These are phyloP conservation scores for Cenchrus fungigraminus DNA, from an alignment of 176 grass and related monocot genomes.

Conservation along the genomic window DNA sequence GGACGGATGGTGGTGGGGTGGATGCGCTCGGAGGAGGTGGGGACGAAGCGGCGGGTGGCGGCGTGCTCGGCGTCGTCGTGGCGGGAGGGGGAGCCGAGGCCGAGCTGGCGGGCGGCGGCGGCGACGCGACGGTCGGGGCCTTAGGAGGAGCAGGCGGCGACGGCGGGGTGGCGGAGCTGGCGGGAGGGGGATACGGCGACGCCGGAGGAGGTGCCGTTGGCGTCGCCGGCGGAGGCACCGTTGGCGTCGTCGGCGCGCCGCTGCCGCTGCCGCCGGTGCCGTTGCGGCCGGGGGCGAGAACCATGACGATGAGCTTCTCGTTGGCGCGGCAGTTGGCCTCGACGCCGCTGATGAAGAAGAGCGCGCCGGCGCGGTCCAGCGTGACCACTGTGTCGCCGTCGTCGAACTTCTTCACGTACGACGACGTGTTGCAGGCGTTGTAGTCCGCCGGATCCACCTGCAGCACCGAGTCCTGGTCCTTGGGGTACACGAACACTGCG, in stretches of 20 bases:
- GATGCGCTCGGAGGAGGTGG: background rate
- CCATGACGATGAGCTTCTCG: constrained; percentile 73
- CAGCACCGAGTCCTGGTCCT: constrained; percentile 67
- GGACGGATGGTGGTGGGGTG: background rate
- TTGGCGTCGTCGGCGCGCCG: too few species aligned
- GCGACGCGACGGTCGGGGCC: background rate
- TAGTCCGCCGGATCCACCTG: constrained; percentile 63
- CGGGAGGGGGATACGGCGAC: constrained; percentile 19
- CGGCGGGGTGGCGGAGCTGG: constrained; percentile 13
- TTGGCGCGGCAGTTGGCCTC: constrained; percentile 66
- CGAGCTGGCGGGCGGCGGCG: constrained; percentile 1
- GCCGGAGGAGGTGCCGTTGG: background rate
- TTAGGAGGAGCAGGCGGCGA: constrained; percentile 4
- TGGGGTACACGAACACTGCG: constrained; percentile 66
- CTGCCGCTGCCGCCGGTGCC: background rate
- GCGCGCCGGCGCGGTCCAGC: constrained; percentile 52
- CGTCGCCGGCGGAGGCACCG: background rate
- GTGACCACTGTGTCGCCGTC: constrained; percentile 73
- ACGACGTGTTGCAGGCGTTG: constrained; percentile 83
- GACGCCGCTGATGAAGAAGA: constrained; percentile 84
- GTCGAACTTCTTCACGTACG: constrained; percentile 54
- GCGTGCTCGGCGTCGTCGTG: background rate
- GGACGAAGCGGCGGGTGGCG: background rate
- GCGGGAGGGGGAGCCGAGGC: background rate
- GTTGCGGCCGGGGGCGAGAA: constrained; percentile 52